These are phyloP conservation scores for Allantophomopsis lycopodina DNA, from an alignment of 2,329 filamentous ascomycete species.

Conservation along the genomic window DNA sequence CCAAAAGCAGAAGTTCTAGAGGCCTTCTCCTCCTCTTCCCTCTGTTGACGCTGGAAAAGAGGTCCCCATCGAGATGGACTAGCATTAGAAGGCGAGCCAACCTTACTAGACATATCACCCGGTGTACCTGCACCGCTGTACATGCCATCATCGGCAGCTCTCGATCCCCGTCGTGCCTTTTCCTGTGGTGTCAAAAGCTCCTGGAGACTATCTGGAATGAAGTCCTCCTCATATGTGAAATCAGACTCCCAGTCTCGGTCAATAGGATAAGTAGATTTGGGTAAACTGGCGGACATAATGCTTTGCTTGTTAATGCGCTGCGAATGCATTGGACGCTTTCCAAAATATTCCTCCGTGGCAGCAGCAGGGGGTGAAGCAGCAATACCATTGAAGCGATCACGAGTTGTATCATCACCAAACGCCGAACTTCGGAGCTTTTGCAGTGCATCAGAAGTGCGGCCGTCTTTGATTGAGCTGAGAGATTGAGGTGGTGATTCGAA, in stretches of 20 bases:
- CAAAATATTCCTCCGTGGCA: slow-evolving; percentile 43
- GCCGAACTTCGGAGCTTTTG: slow-evolving; percentile 54
- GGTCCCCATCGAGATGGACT: slow-evolving; percentile 49
- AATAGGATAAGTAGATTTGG: slow-evolving; percentile 40
- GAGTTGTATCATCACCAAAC: slow-evolving; percentile 39
- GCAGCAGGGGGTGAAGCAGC: slow-evolving; percentile 25
- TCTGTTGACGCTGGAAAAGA: slow-evolving; percentile 43
- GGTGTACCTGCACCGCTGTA: slow-evolving; percentile 25
- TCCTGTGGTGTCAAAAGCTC: slow-evolving; percentile 54
- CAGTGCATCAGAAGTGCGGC: slow-evolving; percentile 46
- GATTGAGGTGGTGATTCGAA: slow-evolving; percentile 76
- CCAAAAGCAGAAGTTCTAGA: slow-evolving; percentile 41
- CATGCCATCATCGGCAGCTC: slow-evolving; percentile 37
- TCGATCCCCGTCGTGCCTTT: slow-evolving; percentile 50
- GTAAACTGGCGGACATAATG: slow-evolving; percentile 54
- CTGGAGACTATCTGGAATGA: slow-evolving; percentile 60
- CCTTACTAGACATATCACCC: slow-evolving; percentile 34
- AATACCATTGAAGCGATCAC: slow-evolving; percentile 45
- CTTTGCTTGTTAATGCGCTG: slow-evolving; percentile 54
- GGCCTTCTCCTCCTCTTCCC: slow-evolving; percentile 32
- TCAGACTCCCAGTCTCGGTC: slow-evolving; percentile 51
- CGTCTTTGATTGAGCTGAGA: slow-evolving; percentile 46
- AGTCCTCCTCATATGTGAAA: slow-evolving; percentile 81
- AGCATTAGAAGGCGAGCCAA: slow-evolving; percentile 42
- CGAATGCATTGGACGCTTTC: slow-evolving; percentile 60